Conservation (phyloP, 495 filamentous ascomycete species). For the Diplogelasinospora grovesii region DNA sequence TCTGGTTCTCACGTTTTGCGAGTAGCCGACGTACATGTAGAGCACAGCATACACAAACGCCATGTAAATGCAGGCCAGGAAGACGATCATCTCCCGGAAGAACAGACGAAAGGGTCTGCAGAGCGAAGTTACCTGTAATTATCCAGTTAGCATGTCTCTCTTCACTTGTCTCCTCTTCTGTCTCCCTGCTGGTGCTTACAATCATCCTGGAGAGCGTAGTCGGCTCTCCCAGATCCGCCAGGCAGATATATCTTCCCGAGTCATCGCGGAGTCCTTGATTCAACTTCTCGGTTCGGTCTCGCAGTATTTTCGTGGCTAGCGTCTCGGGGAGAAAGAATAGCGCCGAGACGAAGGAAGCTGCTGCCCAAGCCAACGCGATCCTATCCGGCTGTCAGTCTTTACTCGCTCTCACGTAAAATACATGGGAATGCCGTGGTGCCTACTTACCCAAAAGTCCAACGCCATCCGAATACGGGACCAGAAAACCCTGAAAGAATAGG, state of each 20-base stretch:
- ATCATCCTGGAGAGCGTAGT: too few species aligned
- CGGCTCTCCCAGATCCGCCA: too few species aligned
- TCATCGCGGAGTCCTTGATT: conserved; percentile 33
- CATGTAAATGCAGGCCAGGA: conserved; percentile 56
- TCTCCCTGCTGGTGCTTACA: too few species aligned
- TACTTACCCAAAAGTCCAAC: conserved; percentile 50
- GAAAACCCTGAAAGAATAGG: conserved; percentile 43
- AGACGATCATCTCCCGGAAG: conserved; percentile 54
- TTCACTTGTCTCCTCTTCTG: too few species aligned
- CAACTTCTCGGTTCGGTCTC: conserved; percentile 39
- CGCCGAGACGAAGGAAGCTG: conserved; percentile 21
- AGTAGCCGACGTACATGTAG: conserved; percentile 55
- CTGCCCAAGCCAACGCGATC: conserved; percentile 40
- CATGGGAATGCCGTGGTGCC: too few species aligned
- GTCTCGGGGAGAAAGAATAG: conserved; percentile 41
- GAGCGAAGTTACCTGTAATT: conserved; percentile 22
- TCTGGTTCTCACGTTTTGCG: too few species aligned
- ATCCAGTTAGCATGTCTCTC: neutral
- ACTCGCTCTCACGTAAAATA: too few species aligned
- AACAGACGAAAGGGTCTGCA: conserved; percentile 49
- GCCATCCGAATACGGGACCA: conserved; percentile 31
- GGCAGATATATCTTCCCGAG: conserved; percentile 17
- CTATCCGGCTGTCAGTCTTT: conserved; percentile 7
- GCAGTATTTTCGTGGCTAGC: conserved; percentile 41
- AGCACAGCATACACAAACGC: conserved; percentile 62